Conservation (phyloP, 108 stramenopile genomes). For the Nitzschia sp. region DNA sequence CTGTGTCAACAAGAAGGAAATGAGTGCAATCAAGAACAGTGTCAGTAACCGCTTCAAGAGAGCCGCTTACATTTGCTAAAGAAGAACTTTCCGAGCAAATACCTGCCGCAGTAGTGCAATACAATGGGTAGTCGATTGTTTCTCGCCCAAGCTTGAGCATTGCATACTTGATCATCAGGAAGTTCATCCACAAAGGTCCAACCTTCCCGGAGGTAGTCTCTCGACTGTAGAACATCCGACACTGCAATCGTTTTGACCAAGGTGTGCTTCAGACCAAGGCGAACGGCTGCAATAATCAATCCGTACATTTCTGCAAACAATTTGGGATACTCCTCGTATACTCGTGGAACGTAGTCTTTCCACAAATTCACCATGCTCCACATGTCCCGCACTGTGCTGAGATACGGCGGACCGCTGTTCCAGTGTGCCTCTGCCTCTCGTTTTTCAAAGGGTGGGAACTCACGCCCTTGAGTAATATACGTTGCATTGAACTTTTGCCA, state of each 20-base stretch:
- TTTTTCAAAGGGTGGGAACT: constrained; percentile 41
- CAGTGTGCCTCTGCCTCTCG: constrained; percentile 56
- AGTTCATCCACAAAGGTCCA: constrained; percentile 56
- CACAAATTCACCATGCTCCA: constrained; percentile 69
- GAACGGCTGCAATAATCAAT: constrained; percentile 69
- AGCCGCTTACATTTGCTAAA: constrained; percentile 55
- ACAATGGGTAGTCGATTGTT: constrained; percentile 10
- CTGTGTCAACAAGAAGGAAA: not conserved
- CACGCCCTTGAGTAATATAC: constrained; percentile 52
- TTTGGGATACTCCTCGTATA: constrained; percentile 55
- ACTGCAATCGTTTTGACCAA: constrained; percentile 70
- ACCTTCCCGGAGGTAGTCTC: constrained; percentile 49
- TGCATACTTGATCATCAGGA: constrained; percentile 29
- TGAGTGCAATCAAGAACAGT: not conserved
- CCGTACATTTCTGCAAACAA: constrained; percentile 87
- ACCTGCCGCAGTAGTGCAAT: constrained; percentile 75
- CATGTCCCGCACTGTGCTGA: constrained; percentile 81
- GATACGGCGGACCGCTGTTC: constrained; percentile 89
- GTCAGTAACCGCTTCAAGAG: not conserved
- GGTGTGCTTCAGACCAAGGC: constrained; percentile 66
- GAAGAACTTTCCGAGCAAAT: constrained; percentile 55
- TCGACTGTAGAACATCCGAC: constrained; percentile 20
- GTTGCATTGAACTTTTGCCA: constrained; percentile 76
- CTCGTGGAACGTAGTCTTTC: constrained; percentile 47
- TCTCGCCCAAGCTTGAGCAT: not conserved